These are phyloP conservation scores for Suillus clintonianus DNA, from an alignment of 768 basidiomycete genomes.

Conservation along the genomic window DNA sequence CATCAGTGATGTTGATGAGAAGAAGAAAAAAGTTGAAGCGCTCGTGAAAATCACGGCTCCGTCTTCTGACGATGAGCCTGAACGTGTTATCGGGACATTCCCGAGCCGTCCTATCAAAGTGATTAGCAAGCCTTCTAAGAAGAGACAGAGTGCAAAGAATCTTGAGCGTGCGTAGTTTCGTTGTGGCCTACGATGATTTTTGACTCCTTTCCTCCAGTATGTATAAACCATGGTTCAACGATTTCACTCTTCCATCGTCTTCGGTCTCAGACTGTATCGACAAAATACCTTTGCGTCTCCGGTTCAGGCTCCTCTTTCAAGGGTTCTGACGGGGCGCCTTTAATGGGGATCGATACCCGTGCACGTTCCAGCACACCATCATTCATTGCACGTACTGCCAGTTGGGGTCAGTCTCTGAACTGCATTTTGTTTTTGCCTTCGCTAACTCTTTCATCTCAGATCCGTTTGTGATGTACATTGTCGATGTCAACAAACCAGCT, in stretches of 20 bases:
- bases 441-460: constrained; percentile 42
- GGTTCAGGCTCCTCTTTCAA: constrained; percentile 91
- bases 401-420: constrained; percentile 67
- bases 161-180: constrained; percentile 71
- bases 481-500: constrained; percentile 85
- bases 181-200: constrained; percentile 12
- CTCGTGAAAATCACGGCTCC: constrained; percentile 87
- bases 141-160: constrained; percentile 91
- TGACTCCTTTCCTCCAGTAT: constrained; percentile 52
- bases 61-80: constrained; percentile 76
- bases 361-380: constrained; percentile 75
- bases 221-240: constrained; percentile 94
- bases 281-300: constrained; percentile 95
- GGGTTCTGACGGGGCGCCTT: constrained; percentile 86
- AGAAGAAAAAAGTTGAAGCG: constrained; percentile 94
- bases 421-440: constrained; percentile 10
- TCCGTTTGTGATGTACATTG: constrained; percentile 96
- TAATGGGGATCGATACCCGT: constrained; percentile 79
- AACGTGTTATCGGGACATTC: constrained; percentile 85
- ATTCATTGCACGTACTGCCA: constrained; percentile 86
- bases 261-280: constrained; percentile 93
- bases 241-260: constrained; percentile 96
- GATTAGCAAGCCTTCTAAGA: constrained; percentile 98
- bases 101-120: constrained; percentile 96
- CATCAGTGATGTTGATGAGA: constrained; percentile 93